phyloP scores from a whole-genome alignment of 805 yeast species.

The Starmerella sirachaensis region DNA sequence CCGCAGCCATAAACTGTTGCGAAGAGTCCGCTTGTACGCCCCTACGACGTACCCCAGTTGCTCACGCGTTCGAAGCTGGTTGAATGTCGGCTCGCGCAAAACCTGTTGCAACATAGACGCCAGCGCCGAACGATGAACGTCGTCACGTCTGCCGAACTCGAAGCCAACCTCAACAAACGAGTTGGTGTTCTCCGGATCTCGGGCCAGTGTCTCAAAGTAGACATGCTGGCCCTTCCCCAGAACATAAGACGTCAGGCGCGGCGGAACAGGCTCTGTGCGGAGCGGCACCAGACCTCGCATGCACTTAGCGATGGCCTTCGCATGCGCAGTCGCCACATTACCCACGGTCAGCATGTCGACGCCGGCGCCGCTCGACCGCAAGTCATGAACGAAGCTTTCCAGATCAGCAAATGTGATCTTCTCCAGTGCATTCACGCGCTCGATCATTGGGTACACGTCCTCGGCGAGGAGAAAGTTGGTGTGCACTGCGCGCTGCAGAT shows the following conservation, averaged over 20 bases:
- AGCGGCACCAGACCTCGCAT: slow-evolving; percentile 4
- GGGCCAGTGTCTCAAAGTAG: slow-evolving; percentile 27
- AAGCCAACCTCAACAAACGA: slow-evolving; percentile 71
- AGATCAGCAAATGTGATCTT: slow-evolving; percentile 28
- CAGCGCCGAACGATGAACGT: slow-evolving; percentile 35
- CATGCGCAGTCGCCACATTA: slow-evolving; percentile 47
- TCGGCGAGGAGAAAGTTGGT: slow-evolving; percentile 60
- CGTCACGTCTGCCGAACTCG: slow-evolving; percentile 46
- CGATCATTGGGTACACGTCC: slow-evolving; percentile 51
- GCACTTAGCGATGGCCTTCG: slow-evolving; percentile 30
- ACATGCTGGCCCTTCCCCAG: slow-evolving; percentile 24
- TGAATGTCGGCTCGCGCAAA: slow-evolving; percentile 77
- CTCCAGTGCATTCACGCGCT: slow-evolving; percentile 45
- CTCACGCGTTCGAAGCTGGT: slow-evolving; percentile 81
- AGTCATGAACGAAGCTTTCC: slow-evolving; percentile 11
- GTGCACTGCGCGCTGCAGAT: slow-evolving; percentile 57
- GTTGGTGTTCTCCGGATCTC: slow-evolving; percentile 63
- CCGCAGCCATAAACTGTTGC: slow-evolving; percentile 63
- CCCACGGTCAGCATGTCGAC: slow-evolving; percentile 70
- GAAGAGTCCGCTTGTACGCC: slow-evolving; percentile 53
- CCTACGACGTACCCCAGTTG: slow-evolving; percentile 92
- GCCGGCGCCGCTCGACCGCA: slow-evolving; percentile 45
- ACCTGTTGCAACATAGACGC: slow-evolving; percentile 61
- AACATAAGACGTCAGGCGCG: slow-evolving; percentile 25
- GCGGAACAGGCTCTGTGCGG: slow-evolving; percentile 5